Percentiles rank a stretch among this genome's conserved stretches.
These are phyloP conservation scores for Chaetomium sp. DNA, from an alignment of 2,329 filamentous ascomycete species.

Conservation along the genomic window DNA sequence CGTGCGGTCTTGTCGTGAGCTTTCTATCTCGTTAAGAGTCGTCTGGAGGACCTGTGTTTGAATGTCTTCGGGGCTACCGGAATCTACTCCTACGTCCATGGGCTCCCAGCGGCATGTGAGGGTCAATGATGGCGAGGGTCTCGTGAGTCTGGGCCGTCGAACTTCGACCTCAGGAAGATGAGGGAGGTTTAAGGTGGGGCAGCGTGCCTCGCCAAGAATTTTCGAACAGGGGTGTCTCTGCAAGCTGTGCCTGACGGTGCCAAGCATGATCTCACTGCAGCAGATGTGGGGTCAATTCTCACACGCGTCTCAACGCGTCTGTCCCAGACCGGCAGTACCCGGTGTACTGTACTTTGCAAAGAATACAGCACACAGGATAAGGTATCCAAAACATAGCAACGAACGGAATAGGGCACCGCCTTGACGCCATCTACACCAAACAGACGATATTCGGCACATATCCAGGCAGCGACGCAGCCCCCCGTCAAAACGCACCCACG, in stretches of 20 bases:
- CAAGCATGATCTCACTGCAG: neutral
- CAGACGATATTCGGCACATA: neutral
- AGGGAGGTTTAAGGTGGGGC: neutral
- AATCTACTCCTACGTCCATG: constrained; percentile 26
- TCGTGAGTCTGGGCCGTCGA: no score
- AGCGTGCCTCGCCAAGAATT: neutral
- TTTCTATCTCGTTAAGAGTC: constrained; percentile 38
- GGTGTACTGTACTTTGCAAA: no score
- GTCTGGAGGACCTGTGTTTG: constrained; percentile 38
- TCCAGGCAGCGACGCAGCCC: neutral
- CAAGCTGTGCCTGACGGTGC: neutral
- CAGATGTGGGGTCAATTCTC: neutral
- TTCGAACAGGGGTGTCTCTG: no score
- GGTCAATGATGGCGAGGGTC: no score
- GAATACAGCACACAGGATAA: no score
- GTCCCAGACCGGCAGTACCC: no score
- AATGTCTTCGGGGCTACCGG: constrained; percentile 30
- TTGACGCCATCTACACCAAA: no score
- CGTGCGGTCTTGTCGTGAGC: constrained; percentile 14
- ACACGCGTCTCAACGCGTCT: constrained; percentile 9
- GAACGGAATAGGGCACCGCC: no score
- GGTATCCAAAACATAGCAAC: no score
- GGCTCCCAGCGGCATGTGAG: neutral
- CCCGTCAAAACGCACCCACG: neutral
- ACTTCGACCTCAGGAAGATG: no score